Conservation (phyloP, 2,329 filamentous ascomycete species). For the Microthyrium microscopicum region DNA sequence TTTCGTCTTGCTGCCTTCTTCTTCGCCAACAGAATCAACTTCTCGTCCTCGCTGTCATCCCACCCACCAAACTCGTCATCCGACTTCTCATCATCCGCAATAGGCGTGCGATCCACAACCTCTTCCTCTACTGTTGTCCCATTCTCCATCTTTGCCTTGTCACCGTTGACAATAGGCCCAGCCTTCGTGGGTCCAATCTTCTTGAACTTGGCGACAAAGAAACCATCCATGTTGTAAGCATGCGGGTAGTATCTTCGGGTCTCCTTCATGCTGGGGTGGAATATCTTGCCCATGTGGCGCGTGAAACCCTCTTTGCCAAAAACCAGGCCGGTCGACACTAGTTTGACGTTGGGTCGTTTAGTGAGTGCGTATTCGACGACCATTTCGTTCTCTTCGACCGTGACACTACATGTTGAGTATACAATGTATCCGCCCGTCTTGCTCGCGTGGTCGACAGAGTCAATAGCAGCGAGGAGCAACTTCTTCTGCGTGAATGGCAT, state of each 20-base stretch:
- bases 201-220: conserved; percentile 96
- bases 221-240: conserved; percentile 89
- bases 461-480: conserved; percentile 78
- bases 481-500: conserved; percentile 93
- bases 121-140: conserved; percentile 24
- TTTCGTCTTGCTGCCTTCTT: conserved; percentile 27
- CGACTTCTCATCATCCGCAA: conserved; percentile 27
- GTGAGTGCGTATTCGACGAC: conserved; percentile 87
- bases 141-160: conserved; percentile 20
- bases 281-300: conserved; percentile 77
- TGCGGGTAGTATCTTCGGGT: conserved; percentile 81
- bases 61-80: conserved; percentile 28
- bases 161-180: conserved; percentile 32
- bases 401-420: conserved; percentile 92
- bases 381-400: conserved; percentile 82
- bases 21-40: conserved; percentile 29
- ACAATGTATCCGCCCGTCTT: conserved; percentile 92
- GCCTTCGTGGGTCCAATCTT: conserved; percentile 67
- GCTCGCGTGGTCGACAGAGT: conserved; percentile 79
- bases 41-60: conserved; percentile 32
- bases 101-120: conserved; percentile 52
- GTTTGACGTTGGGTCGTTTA: conserved; percentile 81
- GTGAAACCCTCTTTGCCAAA: conserved; percentile 92
- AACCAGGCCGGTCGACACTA: conserved; percentile 77
- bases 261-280: conserved; percentile 69